phyloP scores from a whole-genome alignment of 2,329 filamentous ascomycete genomes.

The Penicillium sp. region DNA sequence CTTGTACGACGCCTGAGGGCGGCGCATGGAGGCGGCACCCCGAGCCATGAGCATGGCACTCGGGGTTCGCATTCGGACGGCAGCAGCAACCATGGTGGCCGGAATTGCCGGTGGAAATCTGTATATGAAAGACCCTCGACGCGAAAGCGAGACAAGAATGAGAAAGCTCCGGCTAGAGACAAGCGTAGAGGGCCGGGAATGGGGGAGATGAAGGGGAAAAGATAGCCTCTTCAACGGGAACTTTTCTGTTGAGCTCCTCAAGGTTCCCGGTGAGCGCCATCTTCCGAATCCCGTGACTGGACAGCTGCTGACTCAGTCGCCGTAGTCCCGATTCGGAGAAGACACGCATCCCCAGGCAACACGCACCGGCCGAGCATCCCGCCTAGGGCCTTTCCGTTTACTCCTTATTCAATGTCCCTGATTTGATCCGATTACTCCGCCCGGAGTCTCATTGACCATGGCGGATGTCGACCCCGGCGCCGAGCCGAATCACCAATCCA shows the following conservation, averaged over 20 bases:
- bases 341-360: slow-evolving; percentile 24
- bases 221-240: slow-evolving; percentile 28
- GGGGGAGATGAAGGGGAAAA: slow-evolving; percentile 28
- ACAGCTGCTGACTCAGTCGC: slow-evolving; percentile 13
- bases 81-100: slow-evolving; percentile 51
- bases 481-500: slow-evolving; percentile 27
- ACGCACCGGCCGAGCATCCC: slow-evolving; percentile 7
- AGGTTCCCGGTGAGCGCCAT: slow-evolving; percentile 35
- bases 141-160: slow-evolving; percentile 16
- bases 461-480: slow-evolving; percentile 38
- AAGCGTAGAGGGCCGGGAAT: slow-evolving; percentile 21
- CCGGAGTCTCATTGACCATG: slow-evolving; percentile 39
- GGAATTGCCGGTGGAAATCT: slow-evolving; percentile 24
- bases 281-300: slow-evolving; percentile 25
- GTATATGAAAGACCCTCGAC: slow-evolving; percentile 21
- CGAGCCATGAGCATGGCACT: slow-evolving; percentile 41
- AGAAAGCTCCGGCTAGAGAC: slow-evolving; percentile 13
- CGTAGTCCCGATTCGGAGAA: slow-evolving; percentile 24
- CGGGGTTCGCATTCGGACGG: slow-evolving; percentile 43
- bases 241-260: slow-evolving; percentile 40
- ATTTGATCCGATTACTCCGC: slow-evolving; percentile 26
- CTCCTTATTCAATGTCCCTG: slow-evolving; percentile 19
- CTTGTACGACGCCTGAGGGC: slow-evolving; percentile 41
- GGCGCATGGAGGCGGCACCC: slow-evolving; percentile 42
- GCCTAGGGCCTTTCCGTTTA: slow-evolving; percentile 2